Evolutionary conservation across 2,329 filamentous ascomycete genomes (phyloP).

Genomic region (Alternaria sp.): DNA sequence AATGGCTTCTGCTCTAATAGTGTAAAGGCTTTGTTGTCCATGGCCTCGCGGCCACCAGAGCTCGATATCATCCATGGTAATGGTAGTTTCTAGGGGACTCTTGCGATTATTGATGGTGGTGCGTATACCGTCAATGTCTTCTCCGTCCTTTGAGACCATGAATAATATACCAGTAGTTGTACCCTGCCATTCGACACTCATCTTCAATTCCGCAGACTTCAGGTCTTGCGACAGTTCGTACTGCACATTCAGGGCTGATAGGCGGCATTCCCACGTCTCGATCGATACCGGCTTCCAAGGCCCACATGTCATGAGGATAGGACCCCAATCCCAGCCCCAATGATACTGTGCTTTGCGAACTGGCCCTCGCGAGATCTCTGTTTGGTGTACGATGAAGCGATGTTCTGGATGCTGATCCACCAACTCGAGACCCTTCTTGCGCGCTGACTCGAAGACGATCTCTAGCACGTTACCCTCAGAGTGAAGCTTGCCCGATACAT

Average conservation of each 20-base stretch:
- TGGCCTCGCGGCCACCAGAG: slow-evolving; percentile 83
- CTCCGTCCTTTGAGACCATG: not conserved
- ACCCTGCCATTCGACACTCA: not conserved
- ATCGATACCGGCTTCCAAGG: slow-evolving; percentile 74
- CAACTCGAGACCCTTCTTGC: slow-evolving; percentile 58
- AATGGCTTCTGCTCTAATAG: slow-evolving; percentile 46
- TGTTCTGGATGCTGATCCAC: slow-evolving; percentile 62
- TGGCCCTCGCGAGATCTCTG: slow-evolving; percentile 58
- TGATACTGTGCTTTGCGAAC: slow-evolving; percentile 60
- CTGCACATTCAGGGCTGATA: slow-evolving; percentile 69
- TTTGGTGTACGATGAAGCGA: slow-evolving; percentile 50
- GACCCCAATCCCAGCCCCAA: slow-evolving; percentile 60
- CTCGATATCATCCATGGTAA: slow-evolving; percentile 59
- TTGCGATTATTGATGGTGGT: slow-evolving; percentile 14
- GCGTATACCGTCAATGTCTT: not conserved
- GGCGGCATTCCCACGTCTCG: slow-evolving; percentile 70
- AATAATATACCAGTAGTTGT: not conserved
- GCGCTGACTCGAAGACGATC: slow-evolving; percentile 63
- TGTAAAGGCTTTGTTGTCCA: slow-evolving; percentile 75
- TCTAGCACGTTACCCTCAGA: slow-evolving; percentile 55
- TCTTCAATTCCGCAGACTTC: not conserved
- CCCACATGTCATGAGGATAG: slow-evolving; percentile 55
- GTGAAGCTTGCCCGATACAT: slow-evolving; percentile 54
- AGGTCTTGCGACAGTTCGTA: slow-evolving; percentile 57
- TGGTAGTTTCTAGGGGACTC: slow-evolving; percentile 47